These are phyloP conservation scores for Penstemon eatonii DNA, from an alignment of 257 asterid species.

Conservation along the genomic window DNA sequence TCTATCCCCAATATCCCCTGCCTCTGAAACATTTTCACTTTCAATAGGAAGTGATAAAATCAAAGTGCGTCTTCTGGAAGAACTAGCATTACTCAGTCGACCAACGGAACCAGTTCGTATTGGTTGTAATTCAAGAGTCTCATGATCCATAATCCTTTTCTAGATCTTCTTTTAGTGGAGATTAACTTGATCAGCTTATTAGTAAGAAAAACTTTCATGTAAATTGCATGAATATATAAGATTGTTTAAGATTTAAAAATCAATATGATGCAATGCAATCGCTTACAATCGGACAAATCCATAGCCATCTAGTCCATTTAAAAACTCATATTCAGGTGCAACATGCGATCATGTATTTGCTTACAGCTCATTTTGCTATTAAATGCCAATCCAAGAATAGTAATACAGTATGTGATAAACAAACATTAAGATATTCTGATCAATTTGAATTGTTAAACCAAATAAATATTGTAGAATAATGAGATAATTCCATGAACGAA, in stretches of 20 bases:
- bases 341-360: no score
- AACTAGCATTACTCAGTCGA: constrained; percentile 39
- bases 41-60: constrained; percentile 41
- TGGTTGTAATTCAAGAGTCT: constrained; percentile 35
- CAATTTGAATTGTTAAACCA: background rate
- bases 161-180: background rate
- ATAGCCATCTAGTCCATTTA: constrained; percentile 18
- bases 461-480: background rate
- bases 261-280: background rate
- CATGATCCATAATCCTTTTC: constrained; percentile 43
- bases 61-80: constrained; percentile 56
- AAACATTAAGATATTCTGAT: background rate
- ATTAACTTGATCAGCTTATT: no score
- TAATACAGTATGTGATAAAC: background rate
- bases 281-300: background rate
- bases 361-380: background rate
- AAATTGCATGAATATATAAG: background rate
- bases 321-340: background rate
- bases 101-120: constrained; percentile 46
- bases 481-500: background rate
- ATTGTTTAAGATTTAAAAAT: background rate
- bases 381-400: constrained; percentile 10
- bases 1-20: constrained; percentile 93
- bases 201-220: background rate
- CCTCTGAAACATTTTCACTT: constrained; percentile 69